Evolutionary conservation across 306 rosid species (phyloP).

Genomic region (Psophocarpus tetragonolobus): DNA sequence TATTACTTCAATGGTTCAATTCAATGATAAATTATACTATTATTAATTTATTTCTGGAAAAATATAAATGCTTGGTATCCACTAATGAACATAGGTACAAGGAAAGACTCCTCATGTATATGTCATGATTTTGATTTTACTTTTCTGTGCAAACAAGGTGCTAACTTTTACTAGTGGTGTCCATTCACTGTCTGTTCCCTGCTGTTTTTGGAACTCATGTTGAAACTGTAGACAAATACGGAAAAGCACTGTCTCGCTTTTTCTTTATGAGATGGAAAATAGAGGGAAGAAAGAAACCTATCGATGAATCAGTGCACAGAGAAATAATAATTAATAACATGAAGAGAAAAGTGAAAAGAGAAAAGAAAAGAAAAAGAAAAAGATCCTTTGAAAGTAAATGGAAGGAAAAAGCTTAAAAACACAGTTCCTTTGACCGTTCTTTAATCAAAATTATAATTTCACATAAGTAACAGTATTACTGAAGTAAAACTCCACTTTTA

Average conservation of each 20-base stretch:
- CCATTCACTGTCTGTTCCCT: slow-evolving; percentile 30
- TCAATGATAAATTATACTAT: background rate
- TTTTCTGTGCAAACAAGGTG: slow-evolving; percentile 30
- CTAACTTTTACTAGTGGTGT: slow-evolving; percentile 40
- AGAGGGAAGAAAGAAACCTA: slow-evolving; percentile 14
- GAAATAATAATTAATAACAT: background rate
- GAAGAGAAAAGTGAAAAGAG: background rate
- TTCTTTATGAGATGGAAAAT: slow-evolving; percentile 7
- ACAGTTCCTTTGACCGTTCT: no score
- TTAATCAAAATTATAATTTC: no score
- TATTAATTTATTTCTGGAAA: background rate
- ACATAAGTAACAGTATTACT: no score
- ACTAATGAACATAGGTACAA: background rate
- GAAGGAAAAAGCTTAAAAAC: background rate
- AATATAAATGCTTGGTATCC: background rate
- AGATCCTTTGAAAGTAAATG: background rate
- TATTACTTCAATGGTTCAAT: background rate
- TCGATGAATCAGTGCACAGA: background rate
- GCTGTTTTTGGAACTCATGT: slow-evolving; percentile 23
- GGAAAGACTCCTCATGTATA: background rate
- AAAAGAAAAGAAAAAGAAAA: background rate
- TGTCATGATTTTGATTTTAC: slow-evolving; percentile 20
- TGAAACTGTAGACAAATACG: slow-evolving; percentile 16
- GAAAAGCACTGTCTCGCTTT: slow-evolving; percentile 31
- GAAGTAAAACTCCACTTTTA: no score